phyloP scores from a whole-genome alignment of 371 early-diverging fungal species.

The Mucor circinelloides region DNA sequence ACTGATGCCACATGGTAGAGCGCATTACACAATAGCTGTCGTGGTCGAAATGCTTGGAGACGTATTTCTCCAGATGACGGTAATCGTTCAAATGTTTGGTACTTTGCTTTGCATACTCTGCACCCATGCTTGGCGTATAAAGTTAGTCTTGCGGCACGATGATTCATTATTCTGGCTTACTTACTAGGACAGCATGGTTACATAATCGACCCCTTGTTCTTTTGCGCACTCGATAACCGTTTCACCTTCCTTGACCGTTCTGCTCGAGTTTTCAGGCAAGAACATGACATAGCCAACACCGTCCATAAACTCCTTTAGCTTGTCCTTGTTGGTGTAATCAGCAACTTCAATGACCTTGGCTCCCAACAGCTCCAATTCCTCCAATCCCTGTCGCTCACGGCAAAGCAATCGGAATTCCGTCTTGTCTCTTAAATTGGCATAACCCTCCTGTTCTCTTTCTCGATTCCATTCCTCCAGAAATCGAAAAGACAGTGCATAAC shows the following conservation, averaged over 20 bases:
- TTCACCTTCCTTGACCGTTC: constrained; percentile 8
- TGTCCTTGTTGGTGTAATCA: constrained; percentile 7
- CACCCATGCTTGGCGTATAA: constrained; percentile 13
- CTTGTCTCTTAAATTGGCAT: not conserved
- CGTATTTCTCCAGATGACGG: constrained; percentile 1
- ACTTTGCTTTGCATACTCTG: not conserved
- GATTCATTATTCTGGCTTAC: not conserved
- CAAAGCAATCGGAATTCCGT: constrained; percentile 23
- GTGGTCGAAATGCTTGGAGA: not conserved
- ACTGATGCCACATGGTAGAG: constrained; percentile 23
- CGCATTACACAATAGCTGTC: constrained; percentile 15
- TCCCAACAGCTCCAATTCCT: constrained; percentile 20
- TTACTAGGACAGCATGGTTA: constrained; percentile 22
- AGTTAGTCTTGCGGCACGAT: not conserved
- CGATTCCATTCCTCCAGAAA: constrained; percentile 17
- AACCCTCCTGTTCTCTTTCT: not conserved
- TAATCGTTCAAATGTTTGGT: constrained; percentile 1
- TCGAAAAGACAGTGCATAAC: constrained; percentile 25
- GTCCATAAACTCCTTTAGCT: constrained; percentile 3
- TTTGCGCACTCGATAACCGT: constrained; percentile 11
- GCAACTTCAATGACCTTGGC: constrained; percentile 18
- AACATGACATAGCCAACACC: constrained; percentile 13
- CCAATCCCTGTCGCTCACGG: constrained; percentile 12
- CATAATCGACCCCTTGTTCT: constrained; percentile 16
- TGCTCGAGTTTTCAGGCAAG: constrained; percentile 16